Base-by-base conservation (phyloP, 1,139 yeast species). In the Blastobotrys proliferans region DNA sequence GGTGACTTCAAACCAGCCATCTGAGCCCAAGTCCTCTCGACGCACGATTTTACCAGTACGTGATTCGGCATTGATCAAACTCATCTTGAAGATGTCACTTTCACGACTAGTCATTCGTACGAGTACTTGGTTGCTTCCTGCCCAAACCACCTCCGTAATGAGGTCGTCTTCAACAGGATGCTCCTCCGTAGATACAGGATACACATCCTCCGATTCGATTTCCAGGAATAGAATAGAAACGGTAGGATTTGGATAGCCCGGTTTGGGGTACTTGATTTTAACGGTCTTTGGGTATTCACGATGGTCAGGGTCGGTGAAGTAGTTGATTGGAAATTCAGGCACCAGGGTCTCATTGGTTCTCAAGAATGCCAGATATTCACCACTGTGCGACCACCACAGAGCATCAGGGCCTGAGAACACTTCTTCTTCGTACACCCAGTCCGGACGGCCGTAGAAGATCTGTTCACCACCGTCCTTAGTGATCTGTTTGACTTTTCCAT, bases 391-490 rank as follows among this genome's bases (percentile, higher is more conserved):
- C 96, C 97, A 92, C 95, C 96, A 92, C 18, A 87, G 62, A 2
- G 94, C 78, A 34, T 67, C 67, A 51, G 83, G 86, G 4, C 71
- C 67, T 0, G 75, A 72, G 4, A 82, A 62, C 0, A 92, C 88
- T 57, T 94, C 98, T 56, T 94, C 98, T 61, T 92, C 98, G 58
- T 92, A 92, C 0, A 92, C 86, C 98, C 98, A 92, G 57, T 92
- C 98, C 0, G 97, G 83, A 49, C 79, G 82, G 0, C 95, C 99
- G 58, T 92, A 87, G 54, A 80, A 77, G n/a, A 86, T 69, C 35
- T 74, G 65, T 0, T 62, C 62, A 4, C 83, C 74, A 0, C 97
- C 97, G 55, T 79, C 88, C 2, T 56, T 47, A 0, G 97, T 87
- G 10, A 92, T 64, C 54, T 69, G 73, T 0, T 49, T 54, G 4